Conservation (phyloP, 805 yeast species). For the Tetrapisispora fleetii region DNA sequence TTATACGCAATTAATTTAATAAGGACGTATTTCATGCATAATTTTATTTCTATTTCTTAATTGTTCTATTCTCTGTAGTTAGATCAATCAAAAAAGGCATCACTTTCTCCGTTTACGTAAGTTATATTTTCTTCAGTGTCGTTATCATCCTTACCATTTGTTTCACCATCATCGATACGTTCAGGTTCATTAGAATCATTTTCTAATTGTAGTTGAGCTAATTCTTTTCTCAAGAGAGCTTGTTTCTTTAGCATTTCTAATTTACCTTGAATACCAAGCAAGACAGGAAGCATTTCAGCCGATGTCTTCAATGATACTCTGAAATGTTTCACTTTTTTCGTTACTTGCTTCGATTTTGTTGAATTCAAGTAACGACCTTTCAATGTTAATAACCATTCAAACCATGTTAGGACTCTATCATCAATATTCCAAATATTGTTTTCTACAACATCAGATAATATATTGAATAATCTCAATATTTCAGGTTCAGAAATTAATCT, state of each 20-base stretch:
- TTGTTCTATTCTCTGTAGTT: slow-evolving; percentile 19
- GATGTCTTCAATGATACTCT: slow-evolving; percentile 47
- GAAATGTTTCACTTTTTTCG: slow-evolving; percentile 42
- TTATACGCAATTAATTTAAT: not conserved
- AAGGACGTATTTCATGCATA: not conserved
- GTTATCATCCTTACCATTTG: slow-evolving; percentile 20
- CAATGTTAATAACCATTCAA: slow-evolving; percentile 66
- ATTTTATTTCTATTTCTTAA: not conserved
- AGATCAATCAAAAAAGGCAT: slow-evolving; percentile 33
- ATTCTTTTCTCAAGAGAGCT: slow-evolving; percentile 52
- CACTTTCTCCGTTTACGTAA: slow-evolving; percentile 38
- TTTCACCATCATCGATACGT: slow-evolving; percentile 30
- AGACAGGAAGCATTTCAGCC: slow-evolving; percentile 51
- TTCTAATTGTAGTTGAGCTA: slow-evolving; percentile 31
- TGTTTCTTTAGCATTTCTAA: slow-evolving; percentile 70
- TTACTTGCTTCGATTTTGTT: slow-evolving; percentile 26
- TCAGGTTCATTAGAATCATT: slow-evolving; percentile 19
- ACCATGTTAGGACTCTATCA: slow-evolving; percentile 44
- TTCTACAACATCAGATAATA: slow-evolving; percentile 38
- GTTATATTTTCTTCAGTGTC: slow-evolving; percentile 29
- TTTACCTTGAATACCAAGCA: slow-evolving; percentile 79
- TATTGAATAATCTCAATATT: slow-evolving; percentile 37
- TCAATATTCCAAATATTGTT: slow-evolving; percentile 22
- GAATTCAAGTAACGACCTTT: slow-evolving; percentile 39
- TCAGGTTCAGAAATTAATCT: slow-evolving; percentile 32